Evolutionary conservation across 2,329 filamentous ascomycete species (phyloP).

Genomic region (Mycosphaerella sp.): DNA sequence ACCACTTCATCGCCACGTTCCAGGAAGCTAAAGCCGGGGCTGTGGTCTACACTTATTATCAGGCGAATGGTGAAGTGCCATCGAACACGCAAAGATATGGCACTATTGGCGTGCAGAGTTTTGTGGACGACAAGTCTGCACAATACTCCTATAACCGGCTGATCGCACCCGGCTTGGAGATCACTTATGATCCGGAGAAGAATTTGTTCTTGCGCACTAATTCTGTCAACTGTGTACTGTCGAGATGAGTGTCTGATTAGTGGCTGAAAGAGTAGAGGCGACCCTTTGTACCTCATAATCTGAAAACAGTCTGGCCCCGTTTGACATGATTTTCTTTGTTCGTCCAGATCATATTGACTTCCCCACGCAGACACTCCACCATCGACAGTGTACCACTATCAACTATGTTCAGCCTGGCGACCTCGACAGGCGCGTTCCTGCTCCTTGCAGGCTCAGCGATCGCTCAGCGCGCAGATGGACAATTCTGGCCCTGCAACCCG

Average conservation of each 20-base stretch:
- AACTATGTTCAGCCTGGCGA: background rate
- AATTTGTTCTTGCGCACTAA: conserved; percentile 4
- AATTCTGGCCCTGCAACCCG: conserved; percentile 21
- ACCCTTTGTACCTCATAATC: conserved; percentile 1
- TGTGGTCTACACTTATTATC: conserved; percentile 4
- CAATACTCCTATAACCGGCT: conserved; percentile 4
- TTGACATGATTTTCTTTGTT: background rate
- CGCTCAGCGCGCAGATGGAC: conserved; percentile 15
- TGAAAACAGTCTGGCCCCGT: background rate
- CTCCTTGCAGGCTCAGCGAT: conserved; percentile 1
- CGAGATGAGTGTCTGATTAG: background rate
- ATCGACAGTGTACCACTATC: background rate
- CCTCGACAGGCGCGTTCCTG: background rate
- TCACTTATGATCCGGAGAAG: conserved; percentile 4
- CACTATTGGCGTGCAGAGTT: conserved; percentile 6
- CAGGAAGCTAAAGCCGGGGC: conserved; percentile 1
- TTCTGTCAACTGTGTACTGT: conserved; percentile 4
- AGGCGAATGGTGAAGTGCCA: conserved; percentile 4
- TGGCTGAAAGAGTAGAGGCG: background rate
- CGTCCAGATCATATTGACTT: background rate
- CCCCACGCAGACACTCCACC: background rate
- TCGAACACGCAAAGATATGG: conserved; percentile 1
- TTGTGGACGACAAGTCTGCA: background rate
- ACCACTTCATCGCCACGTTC: conserved; percentile 8
- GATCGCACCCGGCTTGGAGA: conserved; percentile 2